Conservation (phyloP, 345 rosid genomes). For the Eucalyptus victrix region DNA sequence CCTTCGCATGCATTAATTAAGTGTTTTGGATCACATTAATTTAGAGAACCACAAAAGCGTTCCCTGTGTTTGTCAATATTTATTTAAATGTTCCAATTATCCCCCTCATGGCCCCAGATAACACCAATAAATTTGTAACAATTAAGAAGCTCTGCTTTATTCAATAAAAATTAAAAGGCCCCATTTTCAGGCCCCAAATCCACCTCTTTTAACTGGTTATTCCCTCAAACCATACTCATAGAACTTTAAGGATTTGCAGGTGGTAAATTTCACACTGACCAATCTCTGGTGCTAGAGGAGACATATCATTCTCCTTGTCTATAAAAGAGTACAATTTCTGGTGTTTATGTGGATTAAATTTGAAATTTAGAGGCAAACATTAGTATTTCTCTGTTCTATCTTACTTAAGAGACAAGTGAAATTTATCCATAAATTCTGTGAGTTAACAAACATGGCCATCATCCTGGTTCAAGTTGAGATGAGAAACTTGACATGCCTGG, state of each 20-base stretch:
- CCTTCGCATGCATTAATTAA: not conserved
- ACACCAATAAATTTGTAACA: not conserved
- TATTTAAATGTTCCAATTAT: not conserved
- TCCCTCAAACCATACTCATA: not conserved
- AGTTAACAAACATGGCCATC: not conserved
- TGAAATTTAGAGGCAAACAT: not conserved
- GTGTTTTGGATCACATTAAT: not conserved
- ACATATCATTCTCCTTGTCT: not conserved
- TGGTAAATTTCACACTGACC: not conserved
- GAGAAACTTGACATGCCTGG: not conserved
- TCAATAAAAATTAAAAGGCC: not conserved
- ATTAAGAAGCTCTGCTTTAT: not conserved
- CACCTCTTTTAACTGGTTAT: not conserved
- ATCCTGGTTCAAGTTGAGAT: not conserved
- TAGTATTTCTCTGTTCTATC: not conserved
- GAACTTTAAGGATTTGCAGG: not conserved
- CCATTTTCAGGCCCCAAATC: not conserved
- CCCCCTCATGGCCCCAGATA: not conserved
- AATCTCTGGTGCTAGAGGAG: not conserved
- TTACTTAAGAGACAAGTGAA: not conserved
- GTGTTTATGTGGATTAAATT: not conserved
- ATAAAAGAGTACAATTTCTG: not conserved
- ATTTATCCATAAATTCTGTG: not conserved
- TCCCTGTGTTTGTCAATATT: not conserved
- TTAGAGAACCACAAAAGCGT: not conserved